Base-by-base conservation (phyloP, 1,284 basidiomycete genomes). In the Austroboletus sp. region DNA sequence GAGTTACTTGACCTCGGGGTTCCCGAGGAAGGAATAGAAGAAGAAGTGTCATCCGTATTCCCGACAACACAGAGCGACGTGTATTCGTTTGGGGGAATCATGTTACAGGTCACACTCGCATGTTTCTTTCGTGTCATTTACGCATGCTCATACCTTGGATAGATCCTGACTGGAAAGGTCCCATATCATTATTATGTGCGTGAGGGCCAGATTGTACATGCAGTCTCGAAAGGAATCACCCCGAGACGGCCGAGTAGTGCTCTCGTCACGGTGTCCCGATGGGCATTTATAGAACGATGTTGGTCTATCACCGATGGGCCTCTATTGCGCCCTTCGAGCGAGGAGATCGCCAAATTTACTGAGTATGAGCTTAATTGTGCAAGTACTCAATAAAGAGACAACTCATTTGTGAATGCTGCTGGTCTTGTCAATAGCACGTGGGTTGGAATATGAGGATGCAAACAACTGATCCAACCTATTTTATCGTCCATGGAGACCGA, bases 11-110 rank as follows among this genome's bases (percentile, higher is more conserved):
- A 47, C 15, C 40, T 54, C 21, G 30, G 39, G 7, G n/a, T 44
- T 11, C 16, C 39, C 2, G 55, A 52, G 2, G 53, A 54, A 3
- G 32, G 15, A 16, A 9, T 17, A 8, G 52, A 51, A 5, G 29
- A 29, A 0, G 9, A 25, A 25, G 23, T 10, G 23, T n/a, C 29
- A 4, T 31, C 39, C 3, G 7, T 46, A 11, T 2, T 13, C 8
- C 52, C 54, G 0, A 46, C 41, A 2, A 35, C 34, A 27, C n/a
- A 38, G 27, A 44, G 51, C 1, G 53, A 54, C 7, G 44, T 54
- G 13, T 54, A 57, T 27, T 57, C 53, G 4, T 54, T 54, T 8
- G 53, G 53, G 9, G 32, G 54, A 4, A 39, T 54, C n/a, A 57
- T 51, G 48, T 8, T 54, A 8, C 54, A 54, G 48, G 53, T 57